Conservation (phyloP, 345 rosid genomes). For the Lepidium aucheri region DNA sequence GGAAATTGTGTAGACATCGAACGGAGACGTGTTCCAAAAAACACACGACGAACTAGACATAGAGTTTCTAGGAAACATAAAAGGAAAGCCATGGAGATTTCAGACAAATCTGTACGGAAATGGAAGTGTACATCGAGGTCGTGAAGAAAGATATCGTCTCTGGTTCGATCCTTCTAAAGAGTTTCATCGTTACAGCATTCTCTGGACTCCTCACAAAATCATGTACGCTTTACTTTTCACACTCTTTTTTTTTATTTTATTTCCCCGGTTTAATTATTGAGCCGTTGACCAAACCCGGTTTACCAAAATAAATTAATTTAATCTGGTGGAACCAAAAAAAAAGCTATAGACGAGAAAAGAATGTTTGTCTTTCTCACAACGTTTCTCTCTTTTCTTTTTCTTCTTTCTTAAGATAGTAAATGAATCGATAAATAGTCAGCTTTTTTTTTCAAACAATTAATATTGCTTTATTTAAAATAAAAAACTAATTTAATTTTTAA, state of each 20-base stretch:
- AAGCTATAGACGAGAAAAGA: slow-evolving; percentile 1
- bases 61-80: slow-evolving; percentile 79
- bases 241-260: not conserved
- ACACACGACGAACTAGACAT: slow-evolving; percentile 88
- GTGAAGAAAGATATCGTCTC: slow-evolving; percentile 84
- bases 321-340: not conserved
- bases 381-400: not conserved
- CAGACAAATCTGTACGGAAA: slow-evolving; percentile 90
- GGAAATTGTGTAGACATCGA: slow-evolving; percentile 50
- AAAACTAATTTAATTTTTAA: not conserved
- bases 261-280: not conserved
- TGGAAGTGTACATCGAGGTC: slow-evolving; percentile 82
- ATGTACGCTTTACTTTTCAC: slow-evolving; percentile 41
- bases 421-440: not conserved
- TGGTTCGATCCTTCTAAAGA: slow-evolving; percentile 93
- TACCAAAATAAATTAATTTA: not conserved
- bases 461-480: too few relatives aligned
- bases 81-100: slow-evolving; percentile 87
- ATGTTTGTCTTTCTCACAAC: slow-evolving; percentile 12
- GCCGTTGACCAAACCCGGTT: slow-evolving; percentile 21
- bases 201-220: slow-evolving; percentile 68
- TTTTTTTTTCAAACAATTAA: slow-evolving; percentile 9
- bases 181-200: slow-evolving; percentile 80
- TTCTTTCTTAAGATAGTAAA: not conserved
- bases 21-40: slow-evolving; percentile 72